These are phyloP conservation scores for Fusarium cicatricum DNA, from an alignment of 2,329 filamentous ascomycete genomes.

Conservation along the genomic window DNA sequence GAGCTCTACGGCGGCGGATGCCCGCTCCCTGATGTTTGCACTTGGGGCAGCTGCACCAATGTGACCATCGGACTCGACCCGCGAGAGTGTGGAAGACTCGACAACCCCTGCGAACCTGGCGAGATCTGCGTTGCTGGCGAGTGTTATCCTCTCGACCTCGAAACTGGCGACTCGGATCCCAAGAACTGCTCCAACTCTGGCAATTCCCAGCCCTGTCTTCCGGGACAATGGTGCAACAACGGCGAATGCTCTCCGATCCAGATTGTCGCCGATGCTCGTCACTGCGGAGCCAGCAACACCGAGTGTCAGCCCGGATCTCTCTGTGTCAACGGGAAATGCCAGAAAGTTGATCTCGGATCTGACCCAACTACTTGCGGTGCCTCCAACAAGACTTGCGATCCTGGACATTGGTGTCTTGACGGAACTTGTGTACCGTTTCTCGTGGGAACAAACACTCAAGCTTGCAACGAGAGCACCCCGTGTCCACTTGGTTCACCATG, in stretches of 20 bases:
- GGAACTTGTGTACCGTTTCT: conserved; percentile 22
- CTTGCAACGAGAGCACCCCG: conserved; percentile 15
- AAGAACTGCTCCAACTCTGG: conserved; percentile 9
- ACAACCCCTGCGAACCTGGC: conserved; percentile 24
- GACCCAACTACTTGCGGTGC: conserved; percentile 22
- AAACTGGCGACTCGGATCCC: neutral
- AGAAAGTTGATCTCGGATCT: conserved; percentile 26
- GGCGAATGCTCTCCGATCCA: conserved; percentile 24
- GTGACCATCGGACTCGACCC: conserved; percentile 28
- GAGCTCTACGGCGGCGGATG: conserved; percentile 28
- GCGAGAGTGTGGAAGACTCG: conserved; percentile 14
- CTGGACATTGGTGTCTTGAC: conserved; percentile 35
- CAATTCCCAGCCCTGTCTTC: neutral
- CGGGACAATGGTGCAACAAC: conserved; percentile 31
- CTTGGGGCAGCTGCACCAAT: conserved; percentile 29
- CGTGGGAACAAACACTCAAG: conserved; percentile 28
- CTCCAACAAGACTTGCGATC: conserved; percentile 13
- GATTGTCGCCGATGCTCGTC: conserved; percentile 18
- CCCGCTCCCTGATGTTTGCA: conserved; percentile 23
- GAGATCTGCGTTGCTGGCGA: conserved; percentile 28
- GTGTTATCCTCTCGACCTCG: conserved; percentile 21
- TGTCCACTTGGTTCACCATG: conserved; percentile 18
- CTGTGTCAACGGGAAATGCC: conserved; percentile 27
- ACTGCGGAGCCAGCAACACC: conserved; percentile 4
- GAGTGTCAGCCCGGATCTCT: conserved; percentile 19